Percentiles rank a stretch among this genome's conserved stretches.
phyloP scores from a whole-genome alignment of 805 yeast genomes.

The Kodamaea nitidulidarum region DNA sequence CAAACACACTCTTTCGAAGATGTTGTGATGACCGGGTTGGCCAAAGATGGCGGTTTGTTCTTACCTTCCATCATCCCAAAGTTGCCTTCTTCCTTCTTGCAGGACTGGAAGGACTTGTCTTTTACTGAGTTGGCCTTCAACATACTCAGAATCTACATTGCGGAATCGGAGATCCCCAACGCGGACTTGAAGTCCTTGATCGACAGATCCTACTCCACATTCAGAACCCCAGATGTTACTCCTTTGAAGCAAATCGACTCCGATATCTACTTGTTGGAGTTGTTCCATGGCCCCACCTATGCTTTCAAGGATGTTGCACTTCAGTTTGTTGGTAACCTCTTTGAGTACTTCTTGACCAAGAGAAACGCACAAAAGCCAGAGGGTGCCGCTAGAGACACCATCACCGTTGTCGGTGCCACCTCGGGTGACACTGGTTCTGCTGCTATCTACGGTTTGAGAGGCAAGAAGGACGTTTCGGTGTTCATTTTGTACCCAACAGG shows the following conservation, averaged over 20 bases:
- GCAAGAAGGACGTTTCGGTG: slow-evolving; percentile 96
- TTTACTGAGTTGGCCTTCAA: slow-evolving; percentile 87
- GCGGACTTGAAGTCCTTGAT: slow-evolving; percentile 63
- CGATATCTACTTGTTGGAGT: slow-evolving; percentile 71
- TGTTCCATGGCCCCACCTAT: slow-evolving; percentile 98
- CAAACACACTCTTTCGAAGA: slow-evolving; percentile 68
- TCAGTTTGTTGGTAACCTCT: slow-evolving; percentile 95
- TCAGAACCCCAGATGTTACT: slow-evolving; percentile 83
- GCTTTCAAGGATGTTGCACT: slow-evolving; percentile 99
- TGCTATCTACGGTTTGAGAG: slow-evolving; percentile 95
- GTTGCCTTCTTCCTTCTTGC: slow-evolving; percentile 52
- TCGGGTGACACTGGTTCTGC: slow-evolving; percentile 99
- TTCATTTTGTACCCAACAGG: slow-evolving; percentile 97
- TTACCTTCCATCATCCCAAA: slow-evolving; percentile 80
- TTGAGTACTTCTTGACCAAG: slow-evolving; percentile 85
- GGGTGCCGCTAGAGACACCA: slow-evolving; percentile 60
- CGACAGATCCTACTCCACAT: slow-evolving; percentile 77
- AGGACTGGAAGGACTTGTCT: slow-evolving; percentile 66
- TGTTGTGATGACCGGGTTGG: slow-evolving; percentile 85
- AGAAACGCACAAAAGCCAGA: slow-evolving; percentile 52
- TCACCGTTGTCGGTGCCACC: slow-evolving; percentile 98
- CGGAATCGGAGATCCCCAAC: slow-evolving; percentile 66
- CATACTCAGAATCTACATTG: slow-evolving; percentile 76
- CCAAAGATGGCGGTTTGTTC: slow-evolving; percentile 94
- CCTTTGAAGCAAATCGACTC: slow-evolving; percentile 69